Percentiles rank a stretch among this genome's conserved stretches.
These are phyloP conservation scores for Salix caprea DNA, from an alignment of 345 rosid genomes.

Conservation along the genomic window DNA sequence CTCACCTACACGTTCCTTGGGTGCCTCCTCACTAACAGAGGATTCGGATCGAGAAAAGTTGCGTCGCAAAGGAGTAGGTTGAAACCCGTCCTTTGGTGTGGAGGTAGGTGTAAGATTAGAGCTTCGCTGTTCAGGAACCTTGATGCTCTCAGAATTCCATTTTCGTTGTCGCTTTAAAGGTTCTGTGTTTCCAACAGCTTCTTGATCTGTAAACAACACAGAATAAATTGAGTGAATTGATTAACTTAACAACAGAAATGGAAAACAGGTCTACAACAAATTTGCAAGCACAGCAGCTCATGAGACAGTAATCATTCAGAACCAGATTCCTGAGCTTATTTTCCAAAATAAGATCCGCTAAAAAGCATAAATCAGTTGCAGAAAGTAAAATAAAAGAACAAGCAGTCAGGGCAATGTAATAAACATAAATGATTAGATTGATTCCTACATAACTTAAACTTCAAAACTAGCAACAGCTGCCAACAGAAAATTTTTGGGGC, in stretches of 20 bases:
- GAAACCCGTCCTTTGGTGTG: slow-evolving; percentile 50
- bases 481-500: background rate
- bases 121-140: slow-evolving; percentile 56
- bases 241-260: background rate
- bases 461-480: background rate
- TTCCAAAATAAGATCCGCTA: background rate
- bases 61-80: slow-evolving; percentile 44
- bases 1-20: slow-evolving; percentile 89
- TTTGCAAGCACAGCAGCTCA: background rate
- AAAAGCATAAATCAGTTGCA: background rate
- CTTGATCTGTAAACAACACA: slow-evolving; percentile 53
- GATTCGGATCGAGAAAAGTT: slow-evolving; percentile 68
- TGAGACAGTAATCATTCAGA: background rate
- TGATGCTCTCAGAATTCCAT: slow-evolving; percentile 74
- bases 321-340: background rate
- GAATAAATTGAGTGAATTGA: background rate
- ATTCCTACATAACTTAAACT: background rate
- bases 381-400: background rate
- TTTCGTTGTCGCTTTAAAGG: slow-evolving; percentile 82
- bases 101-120: slow-evolving; percentile 41
- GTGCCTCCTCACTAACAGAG: slow-evolving; percentile 51
- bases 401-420: background rate
- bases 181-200: slow-evolving; percentile 51
- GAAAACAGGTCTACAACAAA: background rate
- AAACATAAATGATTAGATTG: background rate